Evolutionary conservation across 163 green algal genomes (phyloP), one percentile per base, ranked within the genome.

Genomic region (Scenedesmus sp.): DNA sequence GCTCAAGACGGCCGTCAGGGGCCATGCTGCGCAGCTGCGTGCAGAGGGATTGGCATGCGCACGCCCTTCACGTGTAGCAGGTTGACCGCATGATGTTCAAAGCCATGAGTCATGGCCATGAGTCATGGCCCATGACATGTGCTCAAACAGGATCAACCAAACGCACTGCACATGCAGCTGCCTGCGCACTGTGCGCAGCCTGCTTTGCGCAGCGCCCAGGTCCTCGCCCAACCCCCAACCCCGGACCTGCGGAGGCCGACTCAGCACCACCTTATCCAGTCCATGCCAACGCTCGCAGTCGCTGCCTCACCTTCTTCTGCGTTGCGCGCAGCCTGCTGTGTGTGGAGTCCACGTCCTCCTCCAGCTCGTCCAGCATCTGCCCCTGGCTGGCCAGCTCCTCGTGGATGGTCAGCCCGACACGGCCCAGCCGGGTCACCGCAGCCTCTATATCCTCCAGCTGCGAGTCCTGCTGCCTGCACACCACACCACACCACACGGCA

Each of bases 361-460:
- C 94, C 56, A 97, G 82, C 51, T 96, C 94, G 30, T 95, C 93
- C 59, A 97, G 89, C 93, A 97, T 93, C 6, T 70, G 59, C 3
- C 81, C 86, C 91, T 95, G 95, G 40, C 76, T 91, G 56, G 92
- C 89, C 20, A 97, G 88, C 90, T 97, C 95, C 61, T 96, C 94
- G 33, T 93, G 91, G 18, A 97, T 97, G 18, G 93, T 94, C 56
- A 95, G 49, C 30, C 95, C 95, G 51, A 96, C 92, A 44, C 94
- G 44, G 44, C 93, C 94, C 65, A 97, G 93, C 18, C 94, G 90
- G 24, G 86, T 92, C 0, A 97, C 93, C 43, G 88, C 91, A 73
- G 91, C 85, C 85, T 95, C 94, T 42, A 97, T 94, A 84, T 96
- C 94, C 22, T 95, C 92, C 51, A 97, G 86, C 44, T 94, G 72